Evolutionary conservation across 257 asterid species (phyloP).

Genomic region (Scutellaria minor): DNA sequence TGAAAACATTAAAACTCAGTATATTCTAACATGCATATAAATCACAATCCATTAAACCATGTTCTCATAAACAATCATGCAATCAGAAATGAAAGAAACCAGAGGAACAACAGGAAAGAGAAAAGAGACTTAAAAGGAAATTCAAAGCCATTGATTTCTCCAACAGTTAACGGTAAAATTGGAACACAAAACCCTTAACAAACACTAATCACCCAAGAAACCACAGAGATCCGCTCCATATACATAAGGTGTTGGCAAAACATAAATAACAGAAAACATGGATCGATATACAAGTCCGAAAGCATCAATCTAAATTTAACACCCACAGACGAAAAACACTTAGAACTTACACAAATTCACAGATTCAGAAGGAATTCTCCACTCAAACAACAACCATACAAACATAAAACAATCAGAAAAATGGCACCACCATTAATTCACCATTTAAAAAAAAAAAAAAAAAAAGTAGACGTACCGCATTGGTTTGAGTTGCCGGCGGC

Average conservation of each 20-base stretch:
- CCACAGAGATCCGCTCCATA: not conserved
- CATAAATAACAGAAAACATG: not conserved
- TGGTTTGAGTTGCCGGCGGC: constrained; percentile 26
- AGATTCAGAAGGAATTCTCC: not conserved
- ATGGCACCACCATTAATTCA: not conserved
- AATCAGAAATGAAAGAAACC: not conserved
- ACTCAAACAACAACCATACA: not conserved
- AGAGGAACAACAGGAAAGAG: not conserved
- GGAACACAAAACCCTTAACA: constrained; percentile 9
- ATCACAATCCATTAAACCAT: not conserved
- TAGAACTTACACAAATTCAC: constrained; percentile 1
- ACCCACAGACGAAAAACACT: not conserved
- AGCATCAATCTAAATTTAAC: not conserved
- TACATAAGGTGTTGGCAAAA: not conserved
- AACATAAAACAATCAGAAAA: not conserved
- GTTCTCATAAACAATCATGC: not conserved
- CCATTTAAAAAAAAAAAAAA: not conserved
- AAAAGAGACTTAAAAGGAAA: not conserved
- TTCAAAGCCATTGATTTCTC: not conserved
- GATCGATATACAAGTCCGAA: not conserved
- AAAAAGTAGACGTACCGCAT: constrained; percentile 34
- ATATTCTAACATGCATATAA: not conserved
- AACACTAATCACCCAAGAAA: constrained; percentile 16
- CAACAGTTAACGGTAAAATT: not conserved
- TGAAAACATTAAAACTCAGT: not conserved